Evolutionary conservation across 2,329 filamentous ascomycete species (phyloP).

Genomic region (Calonectria honghensis): DNA sequence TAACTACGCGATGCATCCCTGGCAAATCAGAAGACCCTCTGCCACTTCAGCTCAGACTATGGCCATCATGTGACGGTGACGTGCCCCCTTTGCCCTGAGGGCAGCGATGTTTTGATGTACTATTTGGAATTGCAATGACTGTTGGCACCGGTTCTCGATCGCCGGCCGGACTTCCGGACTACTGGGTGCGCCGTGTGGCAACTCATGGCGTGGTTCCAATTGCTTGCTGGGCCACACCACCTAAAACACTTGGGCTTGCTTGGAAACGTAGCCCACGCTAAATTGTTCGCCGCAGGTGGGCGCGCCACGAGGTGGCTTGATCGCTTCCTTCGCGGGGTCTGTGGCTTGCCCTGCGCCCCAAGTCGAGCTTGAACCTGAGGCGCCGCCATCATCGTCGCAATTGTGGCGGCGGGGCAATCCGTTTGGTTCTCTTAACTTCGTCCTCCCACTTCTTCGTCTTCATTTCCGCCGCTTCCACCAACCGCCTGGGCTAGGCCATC

Average conservation of each 20-base stretch:
- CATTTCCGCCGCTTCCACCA: constrained; percentile 26
- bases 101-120: background rate
- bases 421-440: constrained; percentile 14
- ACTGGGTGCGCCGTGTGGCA: constrained; percentile 31
- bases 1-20: constrained; percentile 16
- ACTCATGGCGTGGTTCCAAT: constrained; percentile 24
- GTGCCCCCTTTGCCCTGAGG: background rate
- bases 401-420: constrained; percentile 40
- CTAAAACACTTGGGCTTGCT: constrained; percentile 26
- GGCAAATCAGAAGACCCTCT: constrained; percentile 1
- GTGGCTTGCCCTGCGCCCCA: constrained; percentile 33
- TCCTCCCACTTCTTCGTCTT: constrained; percentile 6
- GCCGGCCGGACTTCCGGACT: constrained; percentile 27
- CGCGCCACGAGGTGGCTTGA: constrained; percentile 39
- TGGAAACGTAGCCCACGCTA: constrained; percentile 24
- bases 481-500: background rate
- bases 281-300: constrained; percentile 23
- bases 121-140: constrained; percentile 16
- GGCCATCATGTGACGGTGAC: constrained; percentile 1
- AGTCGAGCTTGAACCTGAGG: constrained; percentile 22
- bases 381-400: constrained; percentile 30
- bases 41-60: background rate
- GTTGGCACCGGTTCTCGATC: background rate
- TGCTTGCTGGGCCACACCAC: constrained; percentile 5
- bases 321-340: constrained; percentile 17